Evolutionary conservation across 1,139 yeast species (phyloP), one percentile per base, ranked within the genome.

Genomic region (Blastobotrys proliferans): DNA sequence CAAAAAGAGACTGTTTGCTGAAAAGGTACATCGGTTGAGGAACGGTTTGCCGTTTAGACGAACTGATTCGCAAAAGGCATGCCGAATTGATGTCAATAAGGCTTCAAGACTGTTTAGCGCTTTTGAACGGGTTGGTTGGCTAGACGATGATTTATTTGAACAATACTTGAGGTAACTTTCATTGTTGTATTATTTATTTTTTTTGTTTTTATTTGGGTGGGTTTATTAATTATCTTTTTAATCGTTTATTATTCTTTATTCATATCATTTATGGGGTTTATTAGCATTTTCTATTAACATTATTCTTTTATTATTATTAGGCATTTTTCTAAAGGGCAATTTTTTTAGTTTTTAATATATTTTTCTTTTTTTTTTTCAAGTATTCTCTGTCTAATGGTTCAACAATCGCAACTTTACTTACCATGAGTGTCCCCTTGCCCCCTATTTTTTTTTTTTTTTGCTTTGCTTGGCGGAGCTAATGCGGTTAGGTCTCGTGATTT

Each of bases 61-160:
- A 68, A 92, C 97, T 0, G 98, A 92, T 64, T 94, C 97, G 11
- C 97, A 92, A 66, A 90, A 92, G 72, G 95, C 97, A 8, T 90
- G 97, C 63, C 79, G 96, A 54, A 90, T 92, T 51, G 98, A 92
- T 66, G 98, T 92, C 45, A 92, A 92, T 66, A 92, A 92, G 66
- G 97, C 97, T 1, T 83, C 94, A 44, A 75, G 97, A 56, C 70
- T 92, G 46, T 92, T 80, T 71, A 94, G 94, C 24, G 94, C 97
- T 24, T 92, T 80, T 63, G 97, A 92, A 65, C 84, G 82, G 65
- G 95, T 86, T 33, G 97, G 97, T 37, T 92, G 97, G 97, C 77
- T 92, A 51, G 77, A 85, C 24, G 96, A 90, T 64, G 70, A 71
- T 34, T 78, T 80, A 63, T 87, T 90, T 64, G 69, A 66, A 46